phyloP scores from a whole-genome alignment of 352 stramenopile species.

The Pythium rishiriense region DNA sequence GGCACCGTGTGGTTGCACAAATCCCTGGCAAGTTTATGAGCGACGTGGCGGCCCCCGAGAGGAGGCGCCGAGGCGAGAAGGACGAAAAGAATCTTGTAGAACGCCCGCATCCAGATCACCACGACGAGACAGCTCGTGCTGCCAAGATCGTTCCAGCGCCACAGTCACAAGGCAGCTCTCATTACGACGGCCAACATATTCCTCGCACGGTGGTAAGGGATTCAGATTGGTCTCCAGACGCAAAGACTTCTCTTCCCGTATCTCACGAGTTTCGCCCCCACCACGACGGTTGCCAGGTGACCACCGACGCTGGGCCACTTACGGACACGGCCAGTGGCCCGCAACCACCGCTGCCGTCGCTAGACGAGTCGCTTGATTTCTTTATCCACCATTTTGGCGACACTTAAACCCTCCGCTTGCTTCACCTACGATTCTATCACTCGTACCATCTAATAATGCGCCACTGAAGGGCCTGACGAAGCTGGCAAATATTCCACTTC shows the following conservation, averaged over 20 bases:
- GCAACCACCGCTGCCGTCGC: constrained; percentile 32
- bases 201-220: no score
- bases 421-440: no score
- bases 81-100: not conserved
- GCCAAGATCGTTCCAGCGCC: no score
- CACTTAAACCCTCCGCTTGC: not conserved
- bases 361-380: constrained; percentile 69
- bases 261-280: not conserved
- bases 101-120: not conserved
- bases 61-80: not conserved
- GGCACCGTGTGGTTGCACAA: constrained; percentile 9
- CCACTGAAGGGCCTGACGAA: no score
- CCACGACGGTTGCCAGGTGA: not conserved
- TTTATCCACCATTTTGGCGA: constrained; percentile 32
- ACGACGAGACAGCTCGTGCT: not conserved
- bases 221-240: no score
- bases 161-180: not conserved
- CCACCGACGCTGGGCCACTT: not conserved
- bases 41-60: not conserved
- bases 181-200: not conserved
- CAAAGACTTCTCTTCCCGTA: no score
- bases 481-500: no score
- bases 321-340: not conserved
- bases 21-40: constrained; percentile 15
- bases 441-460: no score